Base-by-base conservation (phyloP, 176 grass and related monocot species). In the Saccharum officinarum region DNA sequence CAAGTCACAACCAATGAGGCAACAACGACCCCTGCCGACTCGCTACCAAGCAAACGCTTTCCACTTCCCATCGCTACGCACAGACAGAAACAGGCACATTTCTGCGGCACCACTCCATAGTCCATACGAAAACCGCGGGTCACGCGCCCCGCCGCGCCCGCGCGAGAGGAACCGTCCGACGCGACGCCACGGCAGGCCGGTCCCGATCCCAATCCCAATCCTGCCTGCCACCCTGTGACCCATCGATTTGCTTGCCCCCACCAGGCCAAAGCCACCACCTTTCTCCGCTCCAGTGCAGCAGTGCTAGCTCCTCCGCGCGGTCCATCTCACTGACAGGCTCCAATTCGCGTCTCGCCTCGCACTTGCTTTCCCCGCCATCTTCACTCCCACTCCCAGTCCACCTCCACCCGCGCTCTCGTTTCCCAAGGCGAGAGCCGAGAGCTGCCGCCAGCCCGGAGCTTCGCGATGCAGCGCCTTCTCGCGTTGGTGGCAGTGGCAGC, bases 201-300 rank as follows among this genome's bases (percentile, higher is more conserved):
- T 60, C 54, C 76, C 84, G 18, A 86, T n/a, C n/a, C n/a, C n/a
- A n/a, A n/a, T 73, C 40, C 76, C 83, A 34, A 85, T 71, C 52
- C 50, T 50, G 26, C 26, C 12, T 33, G 36, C 69, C 77, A 60
- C 11, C 71, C 71, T 82, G 86, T 45, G 71, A 31, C 61, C 83
- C 46, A 69, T 59, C 73, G 62, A 78, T 78, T 55, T 66, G 63
- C 28, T n/a, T n/a, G n/a, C 4, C 60, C 20, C 54, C 54, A 59
- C 10, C 50, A 20, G 16, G 17, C 50, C 54, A 57, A 9, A 9
- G 18, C 18, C 5, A 13, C 25, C 12, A 15, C 26, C 63, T 15
- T 12, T 12, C 4, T 30, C 62, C 31, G 62, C 62, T 62, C 18
- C 57, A 61, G 22, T 61, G 55, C 55, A 22, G 0, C 22, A 10